These are phyloP conservation scores for Suhomyces atakaporum DNA, from an alignment of 1,139 yeast species.

Conservation along the genomic window DNA sequence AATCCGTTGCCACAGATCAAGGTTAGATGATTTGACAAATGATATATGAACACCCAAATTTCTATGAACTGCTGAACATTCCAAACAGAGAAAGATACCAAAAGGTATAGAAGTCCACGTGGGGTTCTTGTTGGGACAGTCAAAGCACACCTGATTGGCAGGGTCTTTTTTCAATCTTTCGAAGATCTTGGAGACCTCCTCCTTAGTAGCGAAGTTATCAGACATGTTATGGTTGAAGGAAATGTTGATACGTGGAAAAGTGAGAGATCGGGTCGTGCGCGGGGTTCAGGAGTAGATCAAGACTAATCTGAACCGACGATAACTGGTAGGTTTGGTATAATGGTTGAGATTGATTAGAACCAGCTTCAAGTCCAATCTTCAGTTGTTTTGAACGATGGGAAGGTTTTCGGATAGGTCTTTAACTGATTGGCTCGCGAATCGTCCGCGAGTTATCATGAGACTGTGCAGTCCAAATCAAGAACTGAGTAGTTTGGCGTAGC, in stretches of 20 bases:
- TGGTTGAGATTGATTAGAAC: too few relatives aligned
- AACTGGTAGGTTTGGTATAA: too few relatives aligned
- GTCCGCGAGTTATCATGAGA: too few relatives aligned
- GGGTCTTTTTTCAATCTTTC: constrained; percentile 60
- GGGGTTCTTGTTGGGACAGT: constrained; percentile 52
- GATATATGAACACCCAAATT: constrained; percentile 53
- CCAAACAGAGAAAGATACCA: constrained; percentile 50
- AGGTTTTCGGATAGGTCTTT: too few relatives aligned
- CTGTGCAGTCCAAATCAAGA: too few relatives aligned
- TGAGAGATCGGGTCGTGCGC: constrained; percentile 10
- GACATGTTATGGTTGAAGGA: constrained; percentile 10
- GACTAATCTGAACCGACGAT: too few relatives aligned
- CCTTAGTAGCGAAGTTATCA: constrained; percentile 52
- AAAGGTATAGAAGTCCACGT: constrained; percentile 56
- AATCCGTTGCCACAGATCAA: constrained; percentile 87
- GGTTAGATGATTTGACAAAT: constrained; percentile 81
- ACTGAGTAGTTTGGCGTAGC: too few relatives aligned
- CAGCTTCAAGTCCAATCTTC: too few relatives aligned
- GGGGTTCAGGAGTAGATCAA: too few relatives aligned
- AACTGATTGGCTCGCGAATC: too few relatives aligned
- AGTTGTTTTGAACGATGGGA: too few relatives aligned
- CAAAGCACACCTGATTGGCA: constrained; percentile 82
- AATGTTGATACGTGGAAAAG: constrained; percentile 12
- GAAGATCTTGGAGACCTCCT: constrained; percentile 63
- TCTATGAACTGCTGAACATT: constrained; percentile 52